Conservation (phyloP, 805 yeast species). For the Candida michaelii region DNA sequence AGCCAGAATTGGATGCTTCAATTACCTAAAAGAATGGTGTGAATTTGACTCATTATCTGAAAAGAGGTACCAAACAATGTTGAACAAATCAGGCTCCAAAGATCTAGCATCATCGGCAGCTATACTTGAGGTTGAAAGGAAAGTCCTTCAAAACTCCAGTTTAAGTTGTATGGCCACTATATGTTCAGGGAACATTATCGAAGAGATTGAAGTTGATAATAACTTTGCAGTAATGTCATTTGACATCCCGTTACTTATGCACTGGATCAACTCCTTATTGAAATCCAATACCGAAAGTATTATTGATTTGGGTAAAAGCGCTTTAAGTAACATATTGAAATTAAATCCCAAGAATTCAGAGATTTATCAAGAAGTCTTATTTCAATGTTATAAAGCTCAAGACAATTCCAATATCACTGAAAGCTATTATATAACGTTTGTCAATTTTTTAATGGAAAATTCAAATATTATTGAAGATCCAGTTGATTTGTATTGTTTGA, state of each 20-base stretch:
- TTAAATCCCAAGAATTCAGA: constrained; percentile 57
- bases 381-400: constrained; percentile 67
- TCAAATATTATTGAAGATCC: constrained; percentile 50
- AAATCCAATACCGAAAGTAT: constrained; percentile 56
- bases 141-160: constrained; percentile 66
- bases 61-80: constrained; percentile 63
- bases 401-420: constrained; percentile 53
- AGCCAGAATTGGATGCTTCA: constrained; percentile 79
- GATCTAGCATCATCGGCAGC: constrained; percentile 59
- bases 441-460: constrained; percentile 58
- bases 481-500: constrained; percentile 70
- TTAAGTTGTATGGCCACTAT: constrained; percentile 82
- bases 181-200: constrained; percentile 70
- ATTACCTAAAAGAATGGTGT: constrained; percentile 90
- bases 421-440: constrained; percentile 69
- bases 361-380: constrained; percentile 57
- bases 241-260: constrained; percentile 63
- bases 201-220: constrained; percentile 34
- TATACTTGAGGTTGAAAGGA: constrained; percentile 75
- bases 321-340: constrained; percentile 65
- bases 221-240: constrained; percentile 53
- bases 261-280: constrained; percentile 80
- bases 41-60: constrained; percentile 68
- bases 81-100: constrained; percentile 40
- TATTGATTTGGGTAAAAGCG: constrained; percentile 64